phyloP scores from a whole-genome alignment of 2,329 filamentous ascomycete genomes.

The Emmonsiellopsis sp. region DNA sequence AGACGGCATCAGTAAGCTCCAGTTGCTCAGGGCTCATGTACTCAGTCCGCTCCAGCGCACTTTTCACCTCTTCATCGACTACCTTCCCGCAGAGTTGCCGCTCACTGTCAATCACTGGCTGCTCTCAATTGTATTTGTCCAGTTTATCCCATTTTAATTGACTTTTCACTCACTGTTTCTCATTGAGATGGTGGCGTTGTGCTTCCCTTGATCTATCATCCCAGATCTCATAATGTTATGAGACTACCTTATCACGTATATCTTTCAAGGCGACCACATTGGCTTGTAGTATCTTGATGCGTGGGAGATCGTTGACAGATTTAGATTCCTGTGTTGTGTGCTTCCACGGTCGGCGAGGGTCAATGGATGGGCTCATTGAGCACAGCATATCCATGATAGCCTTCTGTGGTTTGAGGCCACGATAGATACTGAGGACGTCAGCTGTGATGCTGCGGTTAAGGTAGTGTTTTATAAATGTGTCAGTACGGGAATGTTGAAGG shows the following conservation, averaged over 20 bases:
- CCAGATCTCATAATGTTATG: too few relatives aligned
- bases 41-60: conserved; percentile 1
- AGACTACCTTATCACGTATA: too few relatives aligned
- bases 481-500: conserved; percentile 8
- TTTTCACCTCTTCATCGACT: conserved; percentile 4
- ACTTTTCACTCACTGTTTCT: not conserved
- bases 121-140: not conserved
- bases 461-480: conserved; percentile 21
- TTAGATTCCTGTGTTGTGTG: not conserved
- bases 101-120: conserved; percentile 3
- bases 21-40: conserved; percentile 4
- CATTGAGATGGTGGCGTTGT: too few relatives aligned
- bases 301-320: not conserved
- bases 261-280: too few relatives aligned
- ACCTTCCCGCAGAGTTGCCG: conserved; percentile 2
- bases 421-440: not conserved
- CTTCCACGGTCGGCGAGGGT: too few relatives aligned
- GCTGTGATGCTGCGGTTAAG: not conserved
- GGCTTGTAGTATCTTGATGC: too few relatives aligned
- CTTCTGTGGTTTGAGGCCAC: not conserved
- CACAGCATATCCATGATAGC: not conserved
- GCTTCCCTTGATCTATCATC: too few relatives aligned
- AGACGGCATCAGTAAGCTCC: not conserved
- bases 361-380: too few relatives aligned
- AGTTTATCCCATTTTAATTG: not conserved